Evolutionary conservation across 2,329 filamentous ascomycete genomes (phyloP).

Genomic region (Orbilia javanica): DNA sequence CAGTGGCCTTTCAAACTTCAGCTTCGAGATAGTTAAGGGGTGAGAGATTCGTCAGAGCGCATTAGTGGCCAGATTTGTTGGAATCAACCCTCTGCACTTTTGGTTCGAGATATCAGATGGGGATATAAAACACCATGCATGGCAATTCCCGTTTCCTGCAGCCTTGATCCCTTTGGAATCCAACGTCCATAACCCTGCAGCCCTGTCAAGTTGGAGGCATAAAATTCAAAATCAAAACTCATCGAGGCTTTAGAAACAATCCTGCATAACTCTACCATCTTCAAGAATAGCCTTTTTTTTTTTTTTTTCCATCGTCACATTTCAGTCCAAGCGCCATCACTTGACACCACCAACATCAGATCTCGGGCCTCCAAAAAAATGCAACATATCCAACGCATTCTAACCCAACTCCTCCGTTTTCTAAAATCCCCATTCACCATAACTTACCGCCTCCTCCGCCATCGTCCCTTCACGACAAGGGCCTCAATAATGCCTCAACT

Average conservation of each 20-base stretch:
- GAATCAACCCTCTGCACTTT: too few species aligned
- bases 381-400: slow-evolving; percentile 15
- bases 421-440: not conserved
- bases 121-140: not conserved
- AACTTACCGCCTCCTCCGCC: not conserved
- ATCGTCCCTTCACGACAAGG: not conserved
- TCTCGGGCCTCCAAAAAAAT: not conserved
- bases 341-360: not conserved
- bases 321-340: not conserved
- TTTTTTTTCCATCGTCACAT: not conserved
- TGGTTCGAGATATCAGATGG: too few species aligned
- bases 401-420: not conserved
- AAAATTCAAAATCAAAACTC: not conserved
- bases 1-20: not conserved
- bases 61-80: not conserved
- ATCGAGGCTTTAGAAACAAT: not conserved
- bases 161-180: not conserved
- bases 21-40: not conserved
- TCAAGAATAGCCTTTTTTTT: not conserved
- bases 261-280: not conserved
- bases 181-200: not conserved
- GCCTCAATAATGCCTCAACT: not conserved
- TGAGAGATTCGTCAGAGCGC: not conserved
- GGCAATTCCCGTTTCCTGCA: not conserved
- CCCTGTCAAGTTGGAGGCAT: not conserved